Conservation (phyloP, 257 asterid species). For the Misopates orontium region DNA sequence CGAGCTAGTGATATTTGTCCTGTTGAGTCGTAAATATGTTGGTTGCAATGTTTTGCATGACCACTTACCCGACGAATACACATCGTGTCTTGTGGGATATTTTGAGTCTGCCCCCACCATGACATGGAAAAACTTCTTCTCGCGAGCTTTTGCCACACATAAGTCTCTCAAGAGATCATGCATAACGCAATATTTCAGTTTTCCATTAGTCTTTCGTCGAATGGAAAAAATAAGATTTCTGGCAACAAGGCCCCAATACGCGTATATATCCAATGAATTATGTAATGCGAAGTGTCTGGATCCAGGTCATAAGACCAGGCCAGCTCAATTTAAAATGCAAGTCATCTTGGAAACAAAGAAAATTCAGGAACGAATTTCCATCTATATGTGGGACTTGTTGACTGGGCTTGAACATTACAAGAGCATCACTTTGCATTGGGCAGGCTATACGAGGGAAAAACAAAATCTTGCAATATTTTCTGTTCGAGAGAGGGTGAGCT, state of each 20-base stretch:
- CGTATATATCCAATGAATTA: too few species aligned
- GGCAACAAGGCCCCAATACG: slow-evolving; percentile 20
- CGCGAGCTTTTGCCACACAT: background rate
- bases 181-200: background rate
- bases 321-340: too few species aligned
- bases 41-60: background rate
- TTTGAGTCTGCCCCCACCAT: background rate
- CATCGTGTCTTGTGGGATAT: background rate
- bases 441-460: too few species aligned
- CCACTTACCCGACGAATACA: background rate
- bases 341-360: too few species aligned
- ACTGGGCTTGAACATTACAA: too few species aligned
- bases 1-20: background rate
- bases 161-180: slow-evolving; percentile 14
- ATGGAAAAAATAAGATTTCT: slow-evolving; percentile 13
- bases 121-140: background rate
- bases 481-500: too few species aligned
- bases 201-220: background rate
- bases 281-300: too few species aligned
- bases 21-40: background rate
- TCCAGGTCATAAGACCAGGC: too few species aligned
- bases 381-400: too few species aligned
- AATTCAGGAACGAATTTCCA: too few species aligned
- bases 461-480: too few species aligned
- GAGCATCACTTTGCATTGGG: too few species aligned